Percentiles rank a stretch among this genome's conserved stretches.
Evolutionary conservation across 202 grass and related monocot species (phyloP).

Genomic region (Panicum virgatum): DNA sequence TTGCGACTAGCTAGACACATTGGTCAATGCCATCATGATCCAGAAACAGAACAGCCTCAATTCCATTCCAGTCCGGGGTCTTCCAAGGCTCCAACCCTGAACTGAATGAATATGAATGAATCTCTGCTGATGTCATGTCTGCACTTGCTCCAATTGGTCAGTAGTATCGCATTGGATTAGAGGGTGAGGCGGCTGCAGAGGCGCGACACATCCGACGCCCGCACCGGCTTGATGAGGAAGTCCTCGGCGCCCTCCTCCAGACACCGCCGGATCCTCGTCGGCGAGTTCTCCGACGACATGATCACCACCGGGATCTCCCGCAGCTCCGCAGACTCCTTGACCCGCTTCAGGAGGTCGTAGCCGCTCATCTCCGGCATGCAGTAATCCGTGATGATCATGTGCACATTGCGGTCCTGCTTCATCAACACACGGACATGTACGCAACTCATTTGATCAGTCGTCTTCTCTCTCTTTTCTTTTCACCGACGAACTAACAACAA

Average conservation of each 20-base stretch:
- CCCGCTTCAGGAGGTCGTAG: constrained; percentile 74
- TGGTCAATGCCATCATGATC: no score
- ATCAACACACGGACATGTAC: background rate
- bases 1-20: no score
- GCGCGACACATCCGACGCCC: constrained; percentile 56
- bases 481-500: background rate
- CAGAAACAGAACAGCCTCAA: no score
- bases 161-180: no score
- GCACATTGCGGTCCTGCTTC: constrained; percentile 53
- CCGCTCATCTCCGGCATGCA: constrained; percentile 96
- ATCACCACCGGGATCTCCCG: constrained; percentile 77
- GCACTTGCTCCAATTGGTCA: no score
- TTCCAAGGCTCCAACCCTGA: no score
- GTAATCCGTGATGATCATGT: constrained; percentile 85
- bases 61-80: no score
- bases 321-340: constrained; percentile 69
- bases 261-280: constrained; percentile 59
- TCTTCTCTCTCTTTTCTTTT: background rate
- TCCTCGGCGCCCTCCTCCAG: constrained; percentile 76
- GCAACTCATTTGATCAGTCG: background rate
- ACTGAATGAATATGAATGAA: no score
- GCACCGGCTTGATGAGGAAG: constrained; percentile 80
- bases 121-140: no score
- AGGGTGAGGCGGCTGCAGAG: constrained; percentile 41
- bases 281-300: constrained; percentile 77